Base-by-base conservation (phyloP, 192 early-diverging fungal genomes). In the Coemansia asiatica region DNA sequence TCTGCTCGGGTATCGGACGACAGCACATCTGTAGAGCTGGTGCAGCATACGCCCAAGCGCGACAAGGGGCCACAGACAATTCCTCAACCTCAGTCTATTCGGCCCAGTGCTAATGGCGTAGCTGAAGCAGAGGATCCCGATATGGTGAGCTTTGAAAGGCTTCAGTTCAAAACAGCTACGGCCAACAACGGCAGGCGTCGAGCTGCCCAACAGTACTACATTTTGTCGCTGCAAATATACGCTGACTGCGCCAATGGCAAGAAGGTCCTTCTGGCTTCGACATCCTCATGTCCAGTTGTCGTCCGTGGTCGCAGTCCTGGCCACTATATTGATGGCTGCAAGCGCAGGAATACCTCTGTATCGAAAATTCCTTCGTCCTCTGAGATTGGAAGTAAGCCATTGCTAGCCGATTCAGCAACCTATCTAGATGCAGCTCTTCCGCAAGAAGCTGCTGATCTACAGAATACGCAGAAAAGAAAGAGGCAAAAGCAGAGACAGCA, bases 111-210 rank as follows among this genome's bases (percentile, higher is more conserved):
- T 1, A 23, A 83, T 48, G 88, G 72, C 79, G 40, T 69, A 23
- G 59, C 64, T 22, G 73, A 74, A 7, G 27, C 64, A n/a, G 63
- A 50, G 33, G 46, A 71, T 25, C 60, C 81, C 38, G 76, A 82
- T 27, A 81, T 86, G 0, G 87, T 88, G 9, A 91, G 92, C 44
- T 98, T 94, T 72, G 94, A 98, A 60, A 86, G 96, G 35, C 84
- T 98, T 38, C 96, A 98, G 82, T 98, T 98, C 88, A 97, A 97
- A 68, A 90, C 91, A 0, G 95, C 95, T 21, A 98, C 96, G 0
- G 92, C 93, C 25, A 98, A 97, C 76, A 97, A 95, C 66, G 93
- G 93, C 55, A 94, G 94, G 74, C 87, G 95, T 48, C 83, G 92
- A 21, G 93, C 92, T 15, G 93, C 95, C 12, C 96, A 98, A 74